Percentiles rank a stretch among this genome's conserved stretches.
Conservation (phyloP, 495 filamentous ascomycete species). For the Aspergillus kassunensis region DNA sequence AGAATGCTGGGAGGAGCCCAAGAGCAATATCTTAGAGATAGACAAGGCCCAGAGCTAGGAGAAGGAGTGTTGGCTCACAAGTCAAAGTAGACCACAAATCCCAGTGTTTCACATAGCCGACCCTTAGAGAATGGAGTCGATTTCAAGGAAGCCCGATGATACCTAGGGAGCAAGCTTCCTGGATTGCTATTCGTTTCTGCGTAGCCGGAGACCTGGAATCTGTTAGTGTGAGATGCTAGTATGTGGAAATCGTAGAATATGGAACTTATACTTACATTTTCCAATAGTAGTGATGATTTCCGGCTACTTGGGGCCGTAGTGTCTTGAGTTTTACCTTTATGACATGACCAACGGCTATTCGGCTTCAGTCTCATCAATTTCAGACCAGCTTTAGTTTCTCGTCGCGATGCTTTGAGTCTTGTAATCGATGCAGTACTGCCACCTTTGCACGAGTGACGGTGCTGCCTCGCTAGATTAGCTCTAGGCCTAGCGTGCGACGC, state of each 20-base stretch:
- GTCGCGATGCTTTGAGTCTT: background rate
- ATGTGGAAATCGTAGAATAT: too few species aligned
- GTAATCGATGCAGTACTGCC: background rate
- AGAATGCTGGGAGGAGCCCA: background rate
- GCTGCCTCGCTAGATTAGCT: background rate
- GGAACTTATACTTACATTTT: background rate
- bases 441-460: background rate
- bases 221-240: background rate
- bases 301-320: too few species aligned
- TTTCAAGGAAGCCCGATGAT: too few species aligned
- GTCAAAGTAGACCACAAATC: conserved; percentile 75
- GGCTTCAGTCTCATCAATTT: background rate
- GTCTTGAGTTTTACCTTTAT: too few species aligned
- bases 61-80: conserved; percentile 43
- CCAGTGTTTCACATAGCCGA: background rate
- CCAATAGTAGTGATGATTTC: background rate
- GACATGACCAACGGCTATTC: too few species aligned
- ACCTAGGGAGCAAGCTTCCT: too few species aligned
- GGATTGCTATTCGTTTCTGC: too few species aligned
- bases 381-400: background rate
- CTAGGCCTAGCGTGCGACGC: background rate
- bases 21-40: background rate
- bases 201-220: background rate
- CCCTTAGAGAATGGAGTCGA: background rate
- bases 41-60: background rate